Evolutionary conservation across 2,329 filamentous ascomycete species (phyloP), one percentile per base, ranked within the genome.

Genomic region (Aureobasidium sp.): DNA sequence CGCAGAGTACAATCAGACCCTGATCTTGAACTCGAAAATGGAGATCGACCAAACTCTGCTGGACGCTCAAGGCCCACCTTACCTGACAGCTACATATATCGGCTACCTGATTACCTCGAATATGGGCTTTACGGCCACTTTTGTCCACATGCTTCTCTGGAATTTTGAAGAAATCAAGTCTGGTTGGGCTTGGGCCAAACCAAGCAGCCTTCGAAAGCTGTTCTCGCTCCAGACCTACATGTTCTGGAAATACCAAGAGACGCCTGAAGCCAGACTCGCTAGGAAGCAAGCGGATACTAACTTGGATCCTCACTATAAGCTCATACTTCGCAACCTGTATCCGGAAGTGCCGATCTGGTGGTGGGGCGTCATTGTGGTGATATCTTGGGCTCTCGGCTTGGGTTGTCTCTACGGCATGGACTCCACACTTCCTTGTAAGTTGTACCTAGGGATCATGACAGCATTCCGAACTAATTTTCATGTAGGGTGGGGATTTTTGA

Each of bases 101-200:
- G 61, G 64, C 6, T 69, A 72, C 54, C 61, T 76, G 12, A 62
- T 77, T 27, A 68, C 68, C 2, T 67, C 67, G 3, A 78, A 77
- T 56, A 67, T 75, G 58, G 72, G 68, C 3, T 64, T 75, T 21
- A 76, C 74, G 3, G 74, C 76, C 2, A 70, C 71, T 0, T 62
- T 79, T 16, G 65, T 69, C 2, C 71, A 77, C 54, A 70, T 77
- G 53, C 57, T 69, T 2, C 51, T 63, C 2, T 64, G 57, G 57
- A 60, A 64, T 44, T 62, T 44, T 16, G 56, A 66, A 14, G 71
- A 73, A 24, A 59, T 76, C 27, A 70, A 69, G 38, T 55, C 59
- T 17, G 66, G 61, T 2, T 74, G 70, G 58, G 53, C 59, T 2
- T 67, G 60, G 55, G 57, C 61, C 1, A 60, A 49, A 27, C 63